Percentiles rank a stretch among this genome's conserved stretches.
Conservation (phyloP, 441 rosid species). For the Hypseocharis bilobata region DNA sequence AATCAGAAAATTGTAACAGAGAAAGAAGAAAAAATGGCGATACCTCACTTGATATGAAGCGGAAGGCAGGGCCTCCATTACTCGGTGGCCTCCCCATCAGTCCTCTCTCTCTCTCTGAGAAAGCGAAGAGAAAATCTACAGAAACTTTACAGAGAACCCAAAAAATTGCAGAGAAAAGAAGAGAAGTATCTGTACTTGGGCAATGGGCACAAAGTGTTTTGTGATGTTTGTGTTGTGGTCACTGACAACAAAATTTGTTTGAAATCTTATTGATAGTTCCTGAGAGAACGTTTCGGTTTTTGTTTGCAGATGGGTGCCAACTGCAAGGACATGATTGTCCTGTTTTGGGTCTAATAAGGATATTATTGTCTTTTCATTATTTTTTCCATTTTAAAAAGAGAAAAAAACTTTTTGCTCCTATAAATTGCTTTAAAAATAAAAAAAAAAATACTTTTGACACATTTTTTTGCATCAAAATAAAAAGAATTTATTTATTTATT, state of each 20-base stretch:
- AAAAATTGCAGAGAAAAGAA: neutral
- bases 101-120: neutral
- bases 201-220: neutral
- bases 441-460: too few species aligned
- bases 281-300: neutral
- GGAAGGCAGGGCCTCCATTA: conserved; percentile 89
- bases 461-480: too few species aligned
- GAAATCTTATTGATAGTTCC: too few species aligned
- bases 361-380: neutral
- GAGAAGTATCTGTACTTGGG: neutral
- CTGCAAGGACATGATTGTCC: neutral
- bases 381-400: too few species aligned
- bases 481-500: too few species aligned
- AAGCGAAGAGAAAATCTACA: neutral
- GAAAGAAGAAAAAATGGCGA: neutral
- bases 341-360: neutral
- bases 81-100: conserved; percentile 87
- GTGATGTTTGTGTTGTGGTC: neutral
- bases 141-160: too few species aligned
- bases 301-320: neutral
- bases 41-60: conserved; percentile 68
- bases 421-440: too few species aligned
- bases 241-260: neutral
- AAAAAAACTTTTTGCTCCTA: too few species aligned
- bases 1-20: neutral